These are phyloP conservation scores for Chaetomium strumarium DNA, from an alignment of 2,329 filamentous ascomycete genomes.

Conservation along the genomic window DNA sequence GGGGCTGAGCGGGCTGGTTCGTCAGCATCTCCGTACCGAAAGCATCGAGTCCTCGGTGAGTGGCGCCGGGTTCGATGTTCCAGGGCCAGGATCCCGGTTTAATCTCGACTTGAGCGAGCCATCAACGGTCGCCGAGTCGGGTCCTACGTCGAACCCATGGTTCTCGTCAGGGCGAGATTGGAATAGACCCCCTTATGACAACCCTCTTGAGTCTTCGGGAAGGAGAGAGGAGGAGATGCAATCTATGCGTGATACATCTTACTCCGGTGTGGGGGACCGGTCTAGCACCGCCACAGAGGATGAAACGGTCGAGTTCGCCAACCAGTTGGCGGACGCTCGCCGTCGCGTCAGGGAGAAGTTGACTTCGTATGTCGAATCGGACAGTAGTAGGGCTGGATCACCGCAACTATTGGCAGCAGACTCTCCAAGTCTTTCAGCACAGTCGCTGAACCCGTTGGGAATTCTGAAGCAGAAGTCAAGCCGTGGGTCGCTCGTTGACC, in stretches of 20 bases:
- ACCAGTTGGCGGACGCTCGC: slow-evolving; percentile 64
- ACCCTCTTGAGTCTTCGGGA: slow-evolving; percentile 7
- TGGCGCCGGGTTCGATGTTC: slow-evolving; percentile 40
- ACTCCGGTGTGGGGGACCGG: slow-evolving; percentile 6
- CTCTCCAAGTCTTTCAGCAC: slow-evolving; percentile 25
- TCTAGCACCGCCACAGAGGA: slow-evolving; percentile 34
- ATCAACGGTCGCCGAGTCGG: slow-evolving; percentile 29
- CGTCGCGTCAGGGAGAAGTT: slow-evolving; percentile 67
- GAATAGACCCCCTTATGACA: slow-evolving; percentile 18
- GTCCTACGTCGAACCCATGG: slow-evolving; percentile 40
- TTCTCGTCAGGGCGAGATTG: slow-evolving; percentile 31
- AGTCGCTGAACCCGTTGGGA: slow-evolving; percentile 33
- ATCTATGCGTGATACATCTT: slow-evolving; percentile 6
- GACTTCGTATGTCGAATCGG: slow-evolving; percentile 61
- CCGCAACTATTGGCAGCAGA: slow-evolving; percentile 34
- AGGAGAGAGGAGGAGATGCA: background rate
- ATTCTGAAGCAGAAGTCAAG: slow-evolving; percentile 64
- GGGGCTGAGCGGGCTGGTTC: slow-evolving; percentile 75
- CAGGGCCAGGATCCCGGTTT: slow-evolving; percentile 35
- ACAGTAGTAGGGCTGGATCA: slow-evolving; percentile 44
- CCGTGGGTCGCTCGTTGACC: slow-evolving; percentile 55
- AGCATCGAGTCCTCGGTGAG: slow-evolving; percentile 81
- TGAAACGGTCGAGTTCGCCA: slow-evolving; percentile 65
- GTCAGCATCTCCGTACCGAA: slow-evolving; percentile 74
- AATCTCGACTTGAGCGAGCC: slow-evolving; percentile 31